Percentiles rank a stretch among this genome's conserved stretches.
Conservation (phyloP, 73 alveolate genomes). For the Paramecium tetraurelia region DNA sequence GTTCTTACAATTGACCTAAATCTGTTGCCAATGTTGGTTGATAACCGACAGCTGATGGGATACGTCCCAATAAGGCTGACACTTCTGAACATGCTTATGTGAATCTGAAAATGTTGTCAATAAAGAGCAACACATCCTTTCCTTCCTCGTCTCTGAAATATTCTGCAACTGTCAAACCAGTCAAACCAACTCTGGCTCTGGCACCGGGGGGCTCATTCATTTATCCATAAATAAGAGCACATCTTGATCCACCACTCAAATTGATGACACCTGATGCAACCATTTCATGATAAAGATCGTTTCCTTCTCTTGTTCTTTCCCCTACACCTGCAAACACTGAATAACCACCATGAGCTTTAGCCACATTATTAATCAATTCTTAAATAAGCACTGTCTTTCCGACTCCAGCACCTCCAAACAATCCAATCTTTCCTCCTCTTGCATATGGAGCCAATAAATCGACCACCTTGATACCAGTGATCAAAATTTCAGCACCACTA, state of each 20-base stretch:
- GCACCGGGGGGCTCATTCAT: conserved; percentile 99
- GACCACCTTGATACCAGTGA: conserved; percentile 94
- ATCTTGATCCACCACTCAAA: conserved; percentile 79
- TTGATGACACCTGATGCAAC: conserved; percentile 78
- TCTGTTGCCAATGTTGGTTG: conserved; percentile 98
- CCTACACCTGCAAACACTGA: conserved; percentile 99
- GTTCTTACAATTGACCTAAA: conserved; percentile 94
- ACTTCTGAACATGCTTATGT: conserved; percentile 98
- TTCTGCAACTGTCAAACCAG: conserved; percentile 98
- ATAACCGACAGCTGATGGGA: conserved; percentile 98
- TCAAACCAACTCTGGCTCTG: conserved; percentile 96
- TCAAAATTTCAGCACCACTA: conserved; percentile 88
- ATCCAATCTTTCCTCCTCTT: conserved; percentile 93
- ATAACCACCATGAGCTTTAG: conserved; percentile 95
- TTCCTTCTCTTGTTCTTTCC: conserved; percentile 92
- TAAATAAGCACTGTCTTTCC: conserved; percentile 97
- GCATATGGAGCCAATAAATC: conserved; percentile 98
- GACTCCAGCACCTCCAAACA: conserved; percentile 99
- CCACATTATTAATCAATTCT: conserved; percentile 97
- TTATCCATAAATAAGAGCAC: conserved; percentile 97
- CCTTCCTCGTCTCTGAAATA: conserved; percentile 98
- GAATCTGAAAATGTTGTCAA: conserved; percentile 98
- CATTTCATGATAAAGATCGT: conserved; percentile 92
- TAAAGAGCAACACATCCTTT: conserved; percentile 96
- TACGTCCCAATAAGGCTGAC: conserved; percentile 98